Percentiles rank a stretch among this genome's conserved stretches.
These are phyloP conservation scores for Pouteria campechiana DNA, from an alignment of 179 eudicot species.

Conservation along the genomic window DNA sequence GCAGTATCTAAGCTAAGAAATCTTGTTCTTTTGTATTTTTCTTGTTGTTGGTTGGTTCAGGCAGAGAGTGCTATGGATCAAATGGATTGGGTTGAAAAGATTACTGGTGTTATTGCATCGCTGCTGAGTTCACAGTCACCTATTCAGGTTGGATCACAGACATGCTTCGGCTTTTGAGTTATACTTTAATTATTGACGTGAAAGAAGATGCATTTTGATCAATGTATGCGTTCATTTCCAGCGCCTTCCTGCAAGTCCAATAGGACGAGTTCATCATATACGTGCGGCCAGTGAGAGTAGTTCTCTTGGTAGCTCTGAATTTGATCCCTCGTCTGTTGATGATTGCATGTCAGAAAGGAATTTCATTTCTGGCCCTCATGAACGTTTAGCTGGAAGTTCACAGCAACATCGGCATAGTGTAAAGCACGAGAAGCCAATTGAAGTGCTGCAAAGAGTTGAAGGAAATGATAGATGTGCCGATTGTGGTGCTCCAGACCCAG, in stretches of 20 bases:
- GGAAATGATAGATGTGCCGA: constrained; percentile 96
- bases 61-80: constrained; percentile 98
- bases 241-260: constrained; percentile 65
- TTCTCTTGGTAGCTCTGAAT: constrained; percentile 87
- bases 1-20: no score
- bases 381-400: constrained; percentile 53
- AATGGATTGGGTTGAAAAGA: constrained; percentile 99
- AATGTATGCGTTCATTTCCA: no score
- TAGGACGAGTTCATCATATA: constrained; percentile 83
- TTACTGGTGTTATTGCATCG: constrained; percentile 96
- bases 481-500: constrained; percentile 97
- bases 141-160: no score
- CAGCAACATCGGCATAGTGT: constrained; percentile 48
- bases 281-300: constrained; percentile 96
- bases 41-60: constrained; percentile 31
- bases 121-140: constrained; percentile 93
- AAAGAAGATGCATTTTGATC: no score
- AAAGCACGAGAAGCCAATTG: constrained; percentile 79
- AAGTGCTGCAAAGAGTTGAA: constrained; percentile 58
- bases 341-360: constrained; percentile 66
- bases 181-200: no score
- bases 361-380: constrained; percentile 43
- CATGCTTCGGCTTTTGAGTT: no score
- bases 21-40: no score
- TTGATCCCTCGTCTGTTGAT: constrained; percentile 65